Base-by-base conservation (phyloP, 2,329 filamentous ascomycete species). In the Fusarium goolgardi region DNA sequence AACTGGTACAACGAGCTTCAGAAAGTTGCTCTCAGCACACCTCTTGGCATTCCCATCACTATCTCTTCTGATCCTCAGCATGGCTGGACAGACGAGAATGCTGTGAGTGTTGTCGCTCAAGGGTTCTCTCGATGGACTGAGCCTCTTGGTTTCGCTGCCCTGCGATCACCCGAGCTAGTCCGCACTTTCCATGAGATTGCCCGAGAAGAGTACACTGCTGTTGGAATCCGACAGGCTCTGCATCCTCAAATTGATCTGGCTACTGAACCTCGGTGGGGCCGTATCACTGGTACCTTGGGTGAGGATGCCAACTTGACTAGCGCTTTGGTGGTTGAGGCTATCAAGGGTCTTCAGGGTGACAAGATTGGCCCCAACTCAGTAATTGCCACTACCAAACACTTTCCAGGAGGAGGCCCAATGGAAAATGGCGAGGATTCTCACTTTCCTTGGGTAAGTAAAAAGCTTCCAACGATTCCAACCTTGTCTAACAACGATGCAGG, bases 61-160 rank as follows among this genome's bases (percentile, higher is more conserved):
- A 69, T 85, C 4, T 83, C 82, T 2, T 78, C 82, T 0, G 83
- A 85, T 34, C 83, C 83, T 0, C 79, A 81, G 2, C 81, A 84
- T 59, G 74, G 78, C 5, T 83, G 82, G 69, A 79, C 79, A 0
- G 60, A 69, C 1, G 77, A 81, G 34, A 63, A 81, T 2, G 83
- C 60, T 1, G 60, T 69, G 0, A 37, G 25, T 0, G 59, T 68
- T 13, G 65, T 69, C 1, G 65, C 65, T 79, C 4, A 83, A 80
- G 5, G 80, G 1, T 81, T 86, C 63, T 84, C 81, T 0, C 80
- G 83, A 55, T 86, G 84, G 84, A 84, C 84, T 0, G 83, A 85
- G 58, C 80, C 80, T 0, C 69, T 85, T 10, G 85, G 84, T 0
- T 73, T 86, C 11, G 84, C 83, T 9, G 84, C 85, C 0, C 67